Evolutionary conservation across 2,329 filamentous ascomycete species (phyloP), one percentile per base, ranked within the genome.

Genomic region (Boeremia lycopersici): DNA sequence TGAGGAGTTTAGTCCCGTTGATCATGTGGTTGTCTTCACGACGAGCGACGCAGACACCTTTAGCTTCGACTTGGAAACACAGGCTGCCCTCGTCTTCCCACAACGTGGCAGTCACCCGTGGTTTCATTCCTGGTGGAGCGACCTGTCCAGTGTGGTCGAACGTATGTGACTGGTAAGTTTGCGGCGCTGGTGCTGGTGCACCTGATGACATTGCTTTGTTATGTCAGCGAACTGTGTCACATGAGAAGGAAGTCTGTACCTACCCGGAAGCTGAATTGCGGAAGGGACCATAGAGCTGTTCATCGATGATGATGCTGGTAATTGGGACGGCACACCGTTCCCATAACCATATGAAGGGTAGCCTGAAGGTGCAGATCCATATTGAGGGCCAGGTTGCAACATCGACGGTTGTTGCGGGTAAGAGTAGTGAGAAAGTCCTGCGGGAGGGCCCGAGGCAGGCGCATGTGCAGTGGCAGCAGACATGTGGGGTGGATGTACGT

Each of bases 11-110:
- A 1, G 95, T 99, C 15, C 95, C 95, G 70, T 98, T 99, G 76
- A 99, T 97, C 91, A 99, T 97, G 78, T 96, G 91, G 77, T 97
- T 98, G 95, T 91, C 92, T 85, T 98, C 93, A 73, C 95, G 84
- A 63, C 95, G 86, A 48, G 93, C 93, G 53, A 98, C 95, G 74
- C 95, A 99, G 48, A 99, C 93, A 42, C 93, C 93, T 64, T 95
- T 89, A 3, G 95, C 93, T 76, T 98, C 95, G 1, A 98, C 95
- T 74, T 98, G 95, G 73, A 98, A 99, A 78, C 95, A 99, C 28
- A 98, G 81, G 72, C 92, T 98, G 30, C 95, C 95, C 72, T 99
- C 95, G 64, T 99, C 95, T 79, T 98, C 95, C 95, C 95, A 99
- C 23, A 99, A 76, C 0, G 95, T 99, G 8, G 95, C 95, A 4